Evolutionary conservation across 345 rosid species (phyloP).

Genomic region (Salix brachista): DNA sequence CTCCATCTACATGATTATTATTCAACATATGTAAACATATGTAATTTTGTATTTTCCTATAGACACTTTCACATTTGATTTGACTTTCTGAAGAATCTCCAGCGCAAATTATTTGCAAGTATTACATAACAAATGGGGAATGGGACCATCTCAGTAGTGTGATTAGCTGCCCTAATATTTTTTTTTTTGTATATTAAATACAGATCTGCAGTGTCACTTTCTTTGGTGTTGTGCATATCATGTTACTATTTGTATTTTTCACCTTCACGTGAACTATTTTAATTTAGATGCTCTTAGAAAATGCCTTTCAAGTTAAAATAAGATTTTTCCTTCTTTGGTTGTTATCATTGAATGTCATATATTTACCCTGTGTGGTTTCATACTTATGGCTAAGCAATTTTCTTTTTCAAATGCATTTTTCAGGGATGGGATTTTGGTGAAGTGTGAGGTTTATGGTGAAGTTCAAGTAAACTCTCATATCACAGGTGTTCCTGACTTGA

Average conservation of each 20-base stretch:
- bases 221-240: not conserved
- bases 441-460: slow-evolving; percentile 75
- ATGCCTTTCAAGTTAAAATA: not conserved
- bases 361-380: slow-evolving; percentile 5
- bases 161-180: not conserved
- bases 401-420: slow-evolving; percentile 16
- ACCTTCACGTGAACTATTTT: not conserved
- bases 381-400: slow-evolving; percentile 4
- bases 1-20: not conserved
- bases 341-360: not conserved
- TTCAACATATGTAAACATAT: not conserved
- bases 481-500: slow-evolving; percentile 91
- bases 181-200: not conserved
- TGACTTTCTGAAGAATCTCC: not conserved
- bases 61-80: not conserved
- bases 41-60: not conserved
- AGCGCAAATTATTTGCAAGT: not conserved
- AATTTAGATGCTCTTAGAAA: not conserved
- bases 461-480: slow-evolving; percentile 87
- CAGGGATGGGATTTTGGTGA: slow-evolving; percentile 62
- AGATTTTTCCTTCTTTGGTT: not conserved
- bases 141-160: not conserved
- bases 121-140: not conserved
- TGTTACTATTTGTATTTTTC: not conserved
- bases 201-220: not conserved